Percentiles rank a stretch among this genome's conserved stretches.
These are phyloP conservation scores for Colletotrichum eremochloae DNA, from an alignment of 2,329 filamentous ascomycete genomes.

Conservation along the genomic window DNA sequence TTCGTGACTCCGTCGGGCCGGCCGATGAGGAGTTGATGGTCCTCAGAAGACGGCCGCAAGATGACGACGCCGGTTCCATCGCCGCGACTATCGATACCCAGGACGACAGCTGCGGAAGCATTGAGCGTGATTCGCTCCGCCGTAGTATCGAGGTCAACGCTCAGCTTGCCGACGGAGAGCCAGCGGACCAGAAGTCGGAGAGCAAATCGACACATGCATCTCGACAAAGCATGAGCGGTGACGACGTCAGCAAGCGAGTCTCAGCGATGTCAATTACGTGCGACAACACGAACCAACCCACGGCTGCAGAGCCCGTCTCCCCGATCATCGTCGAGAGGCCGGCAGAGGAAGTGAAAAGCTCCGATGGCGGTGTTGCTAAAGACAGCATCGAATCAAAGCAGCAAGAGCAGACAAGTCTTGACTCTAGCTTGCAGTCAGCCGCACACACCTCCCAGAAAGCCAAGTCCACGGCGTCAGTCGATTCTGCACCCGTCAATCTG, in stretches of 20 bases:
- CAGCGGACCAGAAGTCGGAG: conserved; percentile 1
- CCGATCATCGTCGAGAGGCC: conserved; percentile 42
- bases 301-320: conserved; percentile 40
- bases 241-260: neutral
- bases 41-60: conserved; percentile 45
- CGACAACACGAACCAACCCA: conserved; percentile 24
- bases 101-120: conserved; percentile 58
- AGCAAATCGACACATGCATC: neutral
- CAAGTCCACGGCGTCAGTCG: conserved; percentile 58
- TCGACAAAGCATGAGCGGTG: neutral
- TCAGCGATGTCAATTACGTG: conserved; percentile 47
- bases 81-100: conserved; percentile 70
- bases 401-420: conserved; percentile 29
- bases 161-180: conserved; percentile 50
- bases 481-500: conserved; percentile 62
- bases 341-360: conserved; percentile 44
- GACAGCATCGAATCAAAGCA: conserved; percentile 25
- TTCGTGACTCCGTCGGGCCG: conserved; percentile 42
- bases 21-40: conserved; percentile 62
- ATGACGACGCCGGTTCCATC: conserved; percentile 65
- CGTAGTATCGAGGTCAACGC: conserved; percentile 57
- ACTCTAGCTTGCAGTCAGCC: conserved; percentile 28
- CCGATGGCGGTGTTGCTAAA: conserved; percentile 22
- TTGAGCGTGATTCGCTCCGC: conserved; percentile 45
- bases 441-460: conserved; percentile 50